Evolutionary conservation across 495 filamentous ascomycete genomes (phyloP), one percentile per base, ranked within the genome.

Genomic region (Penicillium steckii): DNA sequence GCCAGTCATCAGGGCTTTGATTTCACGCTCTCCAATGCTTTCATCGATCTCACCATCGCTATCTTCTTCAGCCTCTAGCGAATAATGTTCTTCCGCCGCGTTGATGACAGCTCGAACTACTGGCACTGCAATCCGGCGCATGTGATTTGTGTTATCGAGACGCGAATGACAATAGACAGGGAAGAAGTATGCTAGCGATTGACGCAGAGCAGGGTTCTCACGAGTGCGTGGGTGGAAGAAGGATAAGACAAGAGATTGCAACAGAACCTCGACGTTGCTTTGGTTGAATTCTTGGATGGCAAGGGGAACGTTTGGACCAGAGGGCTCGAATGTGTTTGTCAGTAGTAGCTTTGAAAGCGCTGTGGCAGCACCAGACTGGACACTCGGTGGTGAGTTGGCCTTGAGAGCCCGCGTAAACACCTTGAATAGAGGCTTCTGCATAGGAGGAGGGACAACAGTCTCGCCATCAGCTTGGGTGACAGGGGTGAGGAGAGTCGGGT

Each of bases 121-220:
- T 23, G 82, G 78, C 4, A 90, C 78, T 4, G 85, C 79, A 7
- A 97, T 77, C 5, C 68, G 60, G 10, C 83, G 81, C 89, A 97
- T 92, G 19, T 86, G 76, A 22, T 83, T 77, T 55, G 91, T 89
- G 63, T 96, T 96, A 33, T 86, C 86, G 8, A 83, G 65, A 9
- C 86, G 78, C 21, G 85, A 89, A 65, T 92, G 95, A 64, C 88
- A 91, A 76, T 95, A 98, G 0, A 97, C 94, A 0, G 94, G 94
- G 57, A 98, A 79, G 78, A 97, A 97, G 67, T 98, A 98, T 46
- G 88, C 90, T 21, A 98, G 78, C 0, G 90, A 84, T 69, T 98
- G 94, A 0, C 91, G 79, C 17, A 97, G 85, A n/a, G 81, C 83
- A 53, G 94, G 88, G 63, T 96, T 97, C 30, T 83, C 80, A 2